Conservation (phyloP, 2,329 filamentous ascomycete species). For the Aspergillus unguis region DNA sequence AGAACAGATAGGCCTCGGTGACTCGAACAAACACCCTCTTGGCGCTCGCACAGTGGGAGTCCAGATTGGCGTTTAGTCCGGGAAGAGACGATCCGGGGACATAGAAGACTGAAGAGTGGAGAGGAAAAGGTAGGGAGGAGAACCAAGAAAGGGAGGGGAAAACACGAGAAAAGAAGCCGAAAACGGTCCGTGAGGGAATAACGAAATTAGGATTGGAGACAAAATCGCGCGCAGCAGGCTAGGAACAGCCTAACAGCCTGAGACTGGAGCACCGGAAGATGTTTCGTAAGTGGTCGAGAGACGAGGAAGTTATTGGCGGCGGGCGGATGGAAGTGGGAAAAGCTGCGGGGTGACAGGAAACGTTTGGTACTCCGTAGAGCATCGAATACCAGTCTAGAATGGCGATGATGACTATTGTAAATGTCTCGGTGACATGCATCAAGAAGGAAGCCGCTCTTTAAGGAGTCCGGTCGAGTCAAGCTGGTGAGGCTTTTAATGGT, state of each 20-base stretch:
- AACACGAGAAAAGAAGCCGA: conserved; percentile 1
- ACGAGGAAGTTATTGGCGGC: conserved; percentile 4
- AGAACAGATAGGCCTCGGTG: conserved; percentile 2
- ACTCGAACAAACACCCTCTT: conserved; percentile 13
- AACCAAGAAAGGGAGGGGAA: not conserved
- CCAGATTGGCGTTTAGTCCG: conserved; percentile 18
- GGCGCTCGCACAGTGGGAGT: conserved; percentile 13
- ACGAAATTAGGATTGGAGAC: conserved; percentile 6
- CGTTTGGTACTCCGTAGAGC: not conserved
- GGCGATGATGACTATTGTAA: not conserved
- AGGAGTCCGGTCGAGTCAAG: conserved; percentile 5
- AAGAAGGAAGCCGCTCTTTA: not conserved
- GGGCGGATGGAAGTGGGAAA: conserved; percentile 8
- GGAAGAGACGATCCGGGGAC: conserved; percentile 15
- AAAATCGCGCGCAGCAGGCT: conserved; percentile 1
- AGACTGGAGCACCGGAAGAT: not conserved
- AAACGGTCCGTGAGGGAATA: not conserved
- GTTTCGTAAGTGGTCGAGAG: not conserved
- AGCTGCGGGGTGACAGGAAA: conserved; percentile 9
- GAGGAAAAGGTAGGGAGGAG: conserved; percentile 1
- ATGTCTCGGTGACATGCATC: not conserved
- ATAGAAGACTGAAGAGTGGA: conserved; percentile 14
- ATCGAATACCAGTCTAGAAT: not conserved
- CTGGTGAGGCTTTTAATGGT: conserved; percentile 10
- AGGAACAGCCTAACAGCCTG: not conserved